These are phyloP conservation scores for Coix lacrymajobi DNA, from an alignment of 176 grass and related monocot genomes.

Conservation along the genomic window DNA sequence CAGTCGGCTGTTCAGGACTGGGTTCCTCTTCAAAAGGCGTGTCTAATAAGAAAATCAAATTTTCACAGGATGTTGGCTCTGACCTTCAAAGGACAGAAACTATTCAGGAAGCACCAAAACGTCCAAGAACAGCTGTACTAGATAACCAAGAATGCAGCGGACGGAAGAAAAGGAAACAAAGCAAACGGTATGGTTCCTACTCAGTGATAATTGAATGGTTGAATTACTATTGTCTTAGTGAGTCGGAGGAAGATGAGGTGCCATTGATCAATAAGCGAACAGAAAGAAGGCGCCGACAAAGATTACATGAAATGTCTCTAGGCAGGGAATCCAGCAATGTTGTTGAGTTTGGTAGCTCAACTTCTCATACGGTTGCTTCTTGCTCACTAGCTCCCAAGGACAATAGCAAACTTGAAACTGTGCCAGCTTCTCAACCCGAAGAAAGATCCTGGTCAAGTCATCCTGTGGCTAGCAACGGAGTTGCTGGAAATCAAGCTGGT, in stretches of 20 bases:
- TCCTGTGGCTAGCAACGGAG: background rate
- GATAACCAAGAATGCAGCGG: constrained; percentile 28
- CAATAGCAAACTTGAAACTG: background rate
- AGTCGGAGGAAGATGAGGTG: constrained; percentile 43
- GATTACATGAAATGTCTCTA: constrained; percentile 24
- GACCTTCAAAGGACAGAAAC: background rate
- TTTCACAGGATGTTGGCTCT: constrained; percentile 22
- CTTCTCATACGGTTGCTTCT: constrained; percentile 14
- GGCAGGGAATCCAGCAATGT: background rate
- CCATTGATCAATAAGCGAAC: constrained; percentile 66
- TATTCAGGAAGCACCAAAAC: constrained; percentile 32
- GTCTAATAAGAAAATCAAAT: constrained; percentile 43
- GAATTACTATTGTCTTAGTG: constrained; percentile 36
- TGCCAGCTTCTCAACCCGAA: background rate
- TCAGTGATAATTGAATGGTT: constrained; percentile 36
- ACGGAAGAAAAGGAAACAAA: constrained; percentile 44
- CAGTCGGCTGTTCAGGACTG: constrained; percentile 15
- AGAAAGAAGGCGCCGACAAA: constrained; percentile 46
- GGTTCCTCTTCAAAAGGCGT: constrained; percentile 21
- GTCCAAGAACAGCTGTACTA: constrained; percentile 15
- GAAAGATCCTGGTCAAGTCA: background rate
- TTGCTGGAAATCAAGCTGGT: constrained; percentile 8
- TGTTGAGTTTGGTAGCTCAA: background rate
- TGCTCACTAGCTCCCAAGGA: background rate
- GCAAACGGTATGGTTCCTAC: constrained; percentile 25